These are phyloP conservation scores for Glebionis coronaria DNA, from an alignment of 129 eudicot genomes.

Conservation along the genomic window DNA sequence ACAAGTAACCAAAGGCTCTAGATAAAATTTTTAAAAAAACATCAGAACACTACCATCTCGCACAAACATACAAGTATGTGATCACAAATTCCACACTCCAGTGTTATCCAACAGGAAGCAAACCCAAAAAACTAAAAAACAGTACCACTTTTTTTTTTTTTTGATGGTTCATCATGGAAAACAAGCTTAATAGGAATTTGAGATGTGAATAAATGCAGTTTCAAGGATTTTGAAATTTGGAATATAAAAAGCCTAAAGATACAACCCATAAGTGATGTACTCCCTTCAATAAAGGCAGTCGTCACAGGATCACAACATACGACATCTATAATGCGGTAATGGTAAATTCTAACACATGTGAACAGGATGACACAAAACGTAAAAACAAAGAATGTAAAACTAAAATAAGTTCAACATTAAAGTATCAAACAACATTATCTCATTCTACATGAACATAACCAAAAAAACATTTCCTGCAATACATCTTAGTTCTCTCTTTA, in stretches of 20 bases:
- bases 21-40: too few relatives aligned
- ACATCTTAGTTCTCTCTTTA: slow-evolving; percentile 19
- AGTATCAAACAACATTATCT: slow-evolving; percentile 14
- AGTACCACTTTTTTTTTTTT: too few relatives aligned
- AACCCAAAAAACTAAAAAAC: neutral
- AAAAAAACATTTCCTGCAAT: slow-evolving; percentile 29
- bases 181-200: neutral
- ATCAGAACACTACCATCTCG: too few relatives aligned
- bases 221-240: neutral
- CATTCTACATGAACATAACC: slow-evolving; percentile 18
- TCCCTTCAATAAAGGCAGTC: neutral
- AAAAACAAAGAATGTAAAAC: slow-evolving; percentile 15
- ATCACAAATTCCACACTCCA: neutral
- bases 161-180: neutral
- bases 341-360: too few relatives aligned
- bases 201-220: too few relatives aligned
- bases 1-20: too few relatives aligned
- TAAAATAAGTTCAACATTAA: slow-evolving; percentile 16
- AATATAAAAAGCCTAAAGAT: neutral
- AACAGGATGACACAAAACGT: neutral
- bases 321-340: neutral
- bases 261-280: neutral
- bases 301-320: neutral
- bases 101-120: neutral
- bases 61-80: neutral